These are phyloP conservation scores for Davidsoniella australis DNA, from an alignment of 2,329 filamentous ascomycete genomes.

Conservation along the genomic window DNA sequence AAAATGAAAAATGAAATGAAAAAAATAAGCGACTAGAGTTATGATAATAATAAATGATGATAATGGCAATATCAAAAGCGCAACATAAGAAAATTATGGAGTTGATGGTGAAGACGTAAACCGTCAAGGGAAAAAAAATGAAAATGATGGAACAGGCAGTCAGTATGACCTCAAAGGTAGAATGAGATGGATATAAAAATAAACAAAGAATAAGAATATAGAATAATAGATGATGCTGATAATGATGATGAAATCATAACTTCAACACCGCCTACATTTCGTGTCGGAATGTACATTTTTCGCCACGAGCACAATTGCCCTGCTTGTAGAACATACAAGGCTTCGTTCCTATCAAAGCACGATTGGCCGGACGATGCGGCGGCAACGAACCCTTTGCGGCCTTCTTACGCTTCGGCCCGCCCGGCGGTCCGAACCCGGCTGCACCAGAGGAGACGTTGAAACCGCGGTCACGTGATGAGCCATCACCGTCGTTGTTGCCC, in stretches of 20 bases:
- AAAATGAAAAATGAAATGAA: background rate
- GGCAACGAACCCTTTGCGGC: constrained; percentile 26
- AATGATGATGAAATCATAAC: background rate
- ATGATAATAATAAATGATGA: too few relatives aligned
- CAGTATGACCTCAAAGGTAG: too few relatives aligned
- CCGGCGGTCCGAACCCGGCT: constrained; percentile 14
- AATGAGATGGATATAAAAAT: too few relatives aligned
- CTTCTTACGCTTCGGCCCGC: constrained; percentile 21
- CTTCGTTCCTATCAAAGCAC: constrained; percentile 45
- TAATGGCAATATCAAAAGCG: too few relatives aligned
- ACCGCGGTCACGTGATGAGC: constrained; percentile 15
- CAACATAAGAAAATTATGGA: too few relatives aligned
- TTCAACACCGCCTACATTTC: constrained; percentile 22
- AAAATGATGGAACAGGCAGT: too few relatives aligned
- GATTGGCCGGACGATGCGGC: constrained; percentile 31
- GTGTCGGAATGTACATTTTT: constrained; percentile 58
- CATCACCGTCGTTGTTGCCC: background rate
- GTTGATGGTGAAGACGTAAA: too few relatives aligned
- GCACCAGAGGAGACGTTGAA: constrained; percentile 17
- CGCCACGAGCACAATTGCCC: constrained; percentile 55
- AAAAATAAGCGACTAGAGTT: background rate
- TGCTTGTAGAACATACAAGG: constrained; percentile 54
- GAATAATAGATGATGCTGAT: background rate
- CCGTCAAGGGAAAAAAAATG: background rate
- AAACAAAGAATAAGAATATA: too few relatives aligned